Conservation (phyloP, 495 filamentous ascomycete species). For the Penicillium samsonianum region DNA sequence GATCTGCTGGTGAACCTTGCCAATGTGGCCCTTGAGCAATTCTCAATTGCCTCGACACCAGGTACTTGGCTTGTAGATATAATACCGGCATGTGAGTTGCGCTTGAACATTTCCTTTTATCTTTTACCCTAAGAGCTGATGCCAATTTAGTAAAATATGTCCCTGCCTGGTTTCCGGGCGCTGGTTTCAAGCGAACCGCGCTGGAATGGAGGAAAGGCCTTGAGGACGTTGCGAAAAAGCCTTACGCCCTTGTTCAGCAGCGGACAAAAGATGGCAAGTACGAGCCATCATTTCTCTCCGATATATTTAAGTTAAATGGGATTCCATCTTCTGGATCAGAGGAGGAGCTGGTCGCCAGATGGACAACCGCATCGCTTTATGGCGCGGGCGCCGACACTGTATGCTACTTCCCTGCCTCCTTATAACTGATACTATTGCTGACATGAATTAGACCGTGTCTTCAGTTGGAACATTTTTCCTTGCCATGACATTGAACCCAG, state of each 20-base stretch:
- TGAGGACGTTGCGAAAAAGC: constrained; percentile 29
- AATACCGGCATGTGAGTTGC: constrained; percentile 34
- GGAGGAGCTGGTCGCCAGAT: constrained; percentile 39
- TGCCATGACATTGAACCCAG: constrained; percentile 44
- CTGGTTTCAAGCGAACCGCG: constrained; percentile 47
- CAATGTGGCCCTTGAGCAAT: constrained; percentile 39
- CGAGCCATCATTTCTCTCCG: constrained; percentile 41
- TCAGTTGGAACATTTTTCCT: constrained; percentile 34
- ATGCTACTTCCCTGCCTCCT: not conserved
- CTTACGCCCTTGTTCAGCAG: constrained; percentile 46
- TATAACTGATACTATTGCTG: not conserved
- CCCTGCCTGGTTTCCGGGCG: constrained; percentile 53
- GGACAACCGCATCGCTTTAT: constrained; percentile 52
- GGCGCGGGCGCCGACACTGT: constrained; percentile 59
- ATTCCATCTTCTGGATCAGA: constrained; percentile 19
- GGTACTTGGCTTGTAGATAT: constrained; percentile 48
- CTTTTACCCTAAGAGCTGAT: too few relatives aligned
- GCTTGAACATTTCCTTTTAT: too few relatives aligned
- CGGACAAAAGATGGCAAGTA: constrained; percentile 39
- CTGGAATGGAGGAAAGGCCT: constrained; percentile 35
- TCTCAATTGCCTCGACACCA: constrained; percentile 37
- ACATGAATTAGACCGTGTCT: constrained; percentile 19
- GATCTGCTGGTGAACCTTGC: constrained; percentile 49
- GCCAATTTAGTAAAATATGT: too few relatives aligned
- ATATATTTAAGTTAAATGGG: constrained; percentile 29